Conservation (phyloP, 225 moss, liverwort and hornwort genomes). For the Physcomitrellopsis africana region DNA sequence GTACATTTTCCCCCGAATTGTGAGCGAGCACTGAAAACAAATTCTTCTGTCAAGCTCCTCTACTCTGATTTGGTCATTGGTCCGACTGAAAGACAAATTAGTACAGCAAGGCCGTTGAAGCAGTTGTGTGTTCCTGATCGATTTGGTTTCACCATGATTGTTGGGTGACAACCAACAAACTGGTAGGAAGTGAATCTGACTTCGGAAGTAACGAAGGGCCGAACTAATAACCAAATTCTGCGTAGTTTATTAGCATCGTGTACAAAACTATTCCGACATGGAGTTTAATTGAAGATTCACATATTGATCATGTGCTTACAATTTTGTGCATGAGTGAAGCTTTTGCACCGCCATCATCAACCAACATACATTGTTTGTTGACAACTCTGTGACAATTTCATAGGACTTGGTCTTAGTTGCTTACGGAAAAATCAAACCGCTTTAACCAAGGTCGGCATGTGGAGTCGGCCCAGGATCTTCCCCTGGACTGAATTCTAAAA, state of each 20-base stretch:
- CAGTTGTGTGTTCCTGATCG: not conserved
- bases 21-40: not conserved
- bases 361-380: not conserved
- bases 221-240: constrained; percentile 38
- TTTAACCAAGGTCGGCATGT: constrained; percentile 40
- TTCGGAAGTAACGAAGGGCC: constrained; percentile 16
- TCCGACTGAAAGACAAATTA: constrained; percentile 1
- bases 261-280: not conserved
- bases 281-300: constrained; percentile 23
- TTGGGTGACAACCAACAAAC: not conserved
- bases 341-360: constrained; percentile 4
- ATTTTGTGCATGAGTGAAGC: not conserved
- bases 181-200: constrained; percentile 15
- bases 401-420: not conserved
- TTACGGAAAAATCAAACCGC: constrained; percentile 39
- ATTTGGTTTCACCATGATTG: not conserved
- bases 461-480: constrained; percentile 27
- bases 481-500: constrained; percentile 41
- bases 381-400: too few relatives aligned
- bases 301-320: too few relatives aligned
- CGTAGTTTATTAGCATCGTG: constrained; percentile 23
- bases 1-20: constrained; percentile 35
- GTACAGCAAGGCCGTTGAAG: constrained; percentile 9
- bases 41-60: not conserved
- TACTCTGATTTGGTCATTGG: constrained; percentile 35